These are phyloP conservation scores for Trichophyton schoenleinii DNA, from an alignment of 2,329 filamentous ascomycete species.

Conservation along the genomic window DNA sequence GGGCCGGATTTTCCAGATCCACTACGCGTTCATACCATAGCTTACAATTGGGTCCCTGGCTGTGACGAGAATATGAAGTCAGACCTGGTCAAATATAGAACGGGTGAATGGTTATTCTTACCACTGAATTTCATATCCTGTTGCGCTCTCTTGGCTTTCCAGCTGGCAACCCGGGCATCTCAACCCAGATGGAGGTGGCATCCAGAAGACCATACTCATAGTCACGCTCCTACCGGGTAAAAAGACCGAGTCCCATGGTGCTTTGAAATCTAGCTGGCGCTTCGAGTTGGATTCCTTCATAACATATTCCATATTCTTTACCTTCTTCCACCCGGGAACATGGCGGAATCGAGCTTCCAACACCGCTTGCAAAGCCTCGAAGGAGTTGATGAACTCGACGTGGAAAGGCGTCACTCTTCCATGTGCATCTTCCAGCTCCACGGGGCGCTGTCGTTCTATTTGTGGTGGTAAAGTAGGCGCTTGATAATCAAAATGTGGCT, in stretches of 20 bases:
- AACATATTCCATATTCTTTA: slow-evolving; percentile 6
- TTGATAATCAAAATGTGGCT: neutral
- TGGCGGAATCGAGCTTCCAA: slow-evolving; percentile 8
- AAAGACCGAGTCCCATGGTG: slow-evolving; percentile 7
- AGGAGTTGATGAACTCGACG: slow-evolving; percentile 10
- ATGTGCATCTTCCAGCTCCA: slow-evolving; percentile 7
- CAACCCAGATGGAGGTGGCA: neutral
- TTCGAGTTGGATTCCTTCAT: slow-evolving; percentile 6
- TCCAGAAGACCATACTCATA: slow-evolving; percentile 10
- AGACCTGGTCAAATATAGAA: too few species aligned
- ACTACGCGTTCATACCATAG: slow-evolving; percentile 2
- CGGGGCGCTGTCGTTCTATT: slow-evolving; percentile 5
- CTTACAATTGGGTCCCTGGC: neutral
- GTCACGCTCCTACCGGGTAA: slow-evolving; percentile 8
- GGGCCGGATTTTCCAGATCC: neutral
- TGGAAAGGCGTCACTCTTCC: slow-evolving; percentile 9
- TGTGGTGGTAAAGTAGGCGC: slow-evolving; percentile 5
- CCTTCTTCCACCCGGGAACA: slow-evolving; percentile 5
- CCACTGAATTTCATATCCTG: neutral
- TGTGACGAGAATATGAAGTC: neutral
- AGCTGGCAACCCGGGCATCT: slow-evolving; percentile 6
- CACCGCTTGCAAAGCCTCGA: slow-evolving; percentile 10
- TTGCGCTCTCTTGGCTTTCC: neutral
- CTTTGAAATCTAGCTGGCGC: slow-evolving; percentile 3
- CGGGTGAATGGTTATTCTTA: neutral